Evolutionary conservation across 768 basidiomycete species (phyloP), one percentile per base, ranked within the genome.

Genomic region (Dendrothele bispora): DNA sequence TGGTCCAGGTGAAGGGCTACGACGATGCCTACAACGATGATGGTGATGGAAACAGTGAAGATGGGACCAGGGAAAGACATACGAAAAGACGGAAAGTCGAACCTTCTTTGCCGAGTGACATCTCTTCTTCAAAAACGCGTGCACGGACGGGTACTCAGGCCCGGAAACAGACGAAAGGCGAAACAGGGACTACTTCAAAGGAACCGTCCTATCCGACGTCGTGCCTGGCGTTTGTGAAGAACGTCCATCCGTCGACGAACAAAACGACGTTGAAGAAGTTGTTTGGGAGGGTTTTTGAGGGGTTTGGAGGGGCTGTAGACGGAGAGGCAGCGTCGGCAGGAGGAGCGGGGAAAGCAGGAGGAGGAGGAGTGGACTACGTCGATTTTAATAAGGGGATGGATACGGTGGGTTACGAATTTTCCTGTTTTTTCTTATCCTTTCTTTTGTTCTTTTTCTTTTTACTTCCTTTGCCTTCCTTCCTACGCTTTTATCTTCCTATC

Each of bases 311-410:
- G 51, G 7, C 39, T 27, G 32, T 14, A 4, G 34, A 20, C n/a
- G n/a, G n/a, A n/a, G n/a, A n/a, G n/a, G n/a, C n/a, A n/a, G n/a
- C n/a, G n/a, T n/a, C n/a, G n/a, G n/a, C 30, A 15, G 49, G 29
- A 12, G 48, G 46, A 18, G 45, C 45, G 26, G 14, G 48, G 26
- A n/a, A 56, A 37, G 6, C 35, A 28, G 34, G 17, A 40, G 27
- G 50, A 22, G 64, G 66, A 6, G 78, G 72, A 2, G 62, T 92
- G 24, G 86, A 91, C 57, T 93, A 93, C 46, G 77, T 91, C 15
- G 90, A 92, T 64, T 91, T 80, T 61, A 81, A 61, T 54, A 91
- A 90, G 61, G 84, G 86, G 14, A 82, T 86, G 73, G 82, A 88
- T 52, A 74, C 77, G 15, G 89, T 90, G 56, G 38, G 82, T 69